These are phyloP conservation scores for Apiospora saccharicola DNA, from an alignment of 2,329 filamentous ascomycete species.

Conservation along the genomic window DNA sequence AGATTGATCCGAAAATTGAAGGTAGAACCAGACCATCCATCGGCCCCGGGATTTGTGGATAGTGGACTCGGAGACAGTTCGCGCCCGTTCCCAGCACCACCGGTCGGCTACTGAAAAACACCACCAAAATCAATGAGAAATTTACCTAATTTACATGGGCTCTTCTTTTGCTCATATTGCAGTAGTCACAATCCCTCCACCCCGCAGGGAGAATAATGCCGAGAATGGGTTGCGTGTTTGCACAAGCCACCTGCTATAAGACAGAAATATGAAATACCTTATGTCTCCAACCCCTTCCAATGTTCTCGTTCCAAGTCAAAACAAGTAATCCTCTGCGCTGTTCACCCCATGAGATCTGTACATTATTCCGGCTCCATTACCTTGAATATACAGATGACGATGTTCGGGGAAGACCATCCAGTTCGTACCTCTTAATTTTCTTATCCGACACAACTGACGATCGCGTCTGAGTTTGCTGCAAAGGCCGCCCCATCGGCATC, in stretches of 20 bases:
- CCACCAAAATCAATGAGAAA: background rate
- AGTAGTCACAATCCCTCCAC: background rate
- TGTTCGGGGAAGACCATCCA: background rate
- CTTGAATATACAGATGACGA: background rate
- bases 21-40: background rate
- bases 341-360: background rate
- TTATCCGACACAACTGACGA: background rate
- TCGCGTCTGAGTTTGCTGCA: background rate
- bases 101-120: background rate
- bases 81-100: background rate
- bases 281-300: background rate
- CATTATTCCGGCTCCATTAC: background rate
- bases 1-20: background rate
- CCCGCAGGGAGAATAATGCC: background rate
- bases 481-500: background rate
- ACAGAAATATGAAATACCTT: background rate
- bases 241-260: background rate
- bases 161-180: background rate
- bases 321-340: background rate
- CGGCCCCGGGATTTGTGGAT: slow-evolving; percentile 10
- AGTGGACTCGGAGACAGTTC: background rate
- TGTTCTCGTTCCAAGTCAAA: background rate
- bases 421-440: background rate
- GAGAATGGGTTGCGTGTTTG: background rate
- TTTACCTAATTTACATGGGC: background rate